Evolutionary conservation across 2,329 filamentous ascomycete genomes (phyloP).

Genomic region (Blumeria graminis): DNA sequence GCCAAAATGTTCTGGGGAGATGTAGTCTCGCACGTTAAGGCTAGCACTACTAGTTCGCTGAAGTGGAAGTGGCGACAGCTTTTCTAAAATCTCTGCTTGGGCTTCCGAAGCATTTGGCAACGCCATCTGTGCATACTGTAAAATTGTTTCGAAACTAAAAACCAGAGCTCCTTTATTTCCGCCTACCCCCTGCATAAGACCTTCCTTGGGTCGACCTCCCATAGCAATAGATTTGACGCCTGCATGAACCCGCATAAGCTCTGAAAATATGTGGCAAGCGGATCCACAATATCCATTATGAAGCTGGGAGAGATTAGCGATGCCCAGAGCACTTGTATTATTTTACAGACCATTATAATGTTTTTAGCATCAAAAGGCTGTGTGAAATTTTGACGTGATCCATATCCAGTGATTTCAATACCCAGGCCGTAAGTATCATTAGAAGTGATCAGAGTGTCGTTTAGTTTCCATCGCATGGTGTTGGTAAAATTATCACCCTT

Average conservation of each 20-base stretch:
- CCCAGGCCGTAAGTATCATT: conserved; percentile 8
- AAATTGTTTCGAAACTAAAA: conserved; percentile 6
- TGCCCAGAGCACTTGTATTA: neutral
- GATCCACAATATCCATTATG: conserved; percentile 32
- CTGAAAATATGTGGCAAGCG: conserved; percentile 33
- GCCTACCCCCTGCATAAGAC: conserved; percentile 35
- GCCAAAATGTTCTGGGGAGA: conserved; percentile 12
- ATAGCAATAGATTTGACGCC: conserved; percentile 30
- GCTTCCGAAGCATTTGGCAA: conserved; percentile 4
- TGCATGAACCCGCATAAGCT: conserved; percentile 24
- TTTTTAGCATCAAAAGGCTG: conserved; percentile 19
- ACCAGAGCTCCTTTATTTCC: conserved; percentile 31
- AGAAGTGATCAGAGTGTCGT: conserved; percentile 7
- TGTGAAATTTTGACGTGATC: conserved; percentile 10
- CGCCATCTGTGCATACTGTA: conserved; percentile 4
- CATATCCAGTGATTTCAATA: conserved; percentile 16
- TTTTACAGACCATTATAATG: too few relatives aligned
- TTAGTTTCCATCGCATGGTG: conserved; percentile 9
- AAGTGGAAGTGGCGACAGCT: conserved; percentile 4
- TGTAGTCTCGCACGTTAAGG: conserved; percentile 20
- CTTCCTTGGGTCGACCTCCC: conserved; percentile 29
- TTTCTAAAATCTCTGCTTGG: conserved; percentile 3
- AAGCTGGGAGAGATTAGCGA: neutral
- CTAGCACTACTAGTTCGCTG: conserved; percentile 13
- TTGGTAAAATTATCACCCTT: conserved; percentile 7